phyloP scores from a whole-genome alignment of 495 filamentous ascomycete genomes.

The Halenospora varia region DNA sequence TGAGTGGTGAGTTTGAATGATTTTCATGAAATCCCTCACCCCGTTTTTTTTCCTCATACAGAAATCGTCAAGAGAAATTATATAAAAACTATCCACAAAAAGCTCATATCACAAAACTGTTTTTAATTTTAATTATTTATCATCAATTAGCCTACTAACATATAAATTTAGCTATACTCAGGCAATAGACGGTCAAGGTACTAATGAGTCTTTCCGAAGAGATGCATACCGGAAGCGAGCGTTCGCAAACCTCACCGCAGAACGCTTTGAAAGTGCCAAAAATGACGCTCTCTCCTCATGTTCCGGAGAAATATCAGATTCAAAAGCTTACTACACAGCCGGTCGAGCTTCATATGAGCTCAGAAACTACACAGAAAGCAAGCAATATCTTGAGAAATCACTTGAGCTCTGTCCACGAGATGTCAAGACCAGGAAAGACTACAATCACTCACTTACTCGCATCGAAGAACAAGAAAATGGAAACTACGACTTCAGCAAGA shows the following conservation, averaged over 20 bases:
- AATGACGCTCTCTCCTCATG: constrained; percentile 35
- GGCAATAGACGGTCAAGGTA: constrained; percentile 15
- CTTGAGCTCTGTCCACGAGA: constrained; percentile 30
- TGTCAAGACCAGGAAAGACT: constrained; percentile 28
- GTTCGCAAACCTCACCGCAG: constrained; percentile 37
- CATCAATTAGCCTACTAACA: no score
- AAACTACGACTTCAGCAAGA: constrained; percentile 39
- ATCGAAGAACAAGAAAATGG: constrained; percentile 33
- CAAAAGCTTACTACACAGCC: constrained; percentile 45
- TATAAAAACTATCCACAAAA: no score
- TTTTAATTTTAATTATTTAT: no score
- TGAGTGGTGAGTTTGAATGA: constrained; percentile 22
- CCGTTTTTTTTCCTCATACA: no score
- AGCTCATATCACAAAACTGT: no score
- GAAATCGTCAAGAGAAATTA: no score
- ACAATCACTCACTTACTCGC: constrained; percentile 27
- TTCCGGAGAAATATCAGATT: constrained; percentile 24
- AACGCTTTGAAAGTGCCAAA: constrained; percentile 45
- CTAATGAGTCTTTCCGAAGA: constrained; percentile 13
- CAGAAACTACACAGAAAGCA: constrained; percentile 29
- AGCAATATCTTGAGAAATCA: constrained; percentile 29
- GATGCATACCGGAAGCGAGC: constrained; percentile 41
- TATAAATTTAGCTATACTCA: constrained; percentile 23
- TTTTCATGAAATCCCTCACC: no score
- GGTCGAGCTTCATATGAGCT: constrained; percentile 43